Evolutionary conservation across 768 basidiomycete species (phyloP).

Genomic region (Tylopilus sp.): DNA sequence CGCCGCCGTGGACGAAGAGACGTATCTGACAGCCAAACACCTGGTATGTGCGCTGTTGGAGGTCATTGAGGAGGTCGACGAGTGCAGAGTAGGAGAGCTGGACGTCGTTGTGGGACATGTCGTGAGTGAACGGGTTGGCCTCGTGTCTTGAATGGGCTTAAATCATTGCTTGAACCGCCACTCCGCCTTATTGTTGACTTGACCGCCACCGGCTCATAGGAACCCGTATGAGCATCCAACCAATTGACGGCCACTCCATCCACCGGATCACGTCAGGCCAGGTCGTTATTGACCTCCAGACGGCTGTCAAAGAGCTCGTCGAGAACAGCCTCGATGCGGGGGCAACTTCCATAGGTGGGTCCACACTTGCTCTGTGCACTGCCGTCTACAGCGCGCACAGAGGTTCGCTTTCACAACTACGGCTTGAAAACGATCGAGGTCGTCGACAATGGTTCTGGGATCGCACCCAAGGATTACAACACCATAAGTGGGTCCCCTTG

Average conservation of each 20-base stretch:
- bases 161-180: neutral
- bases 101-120: constrained; percentile 34
- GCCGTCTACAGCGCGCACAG: constrained; percentile 37
- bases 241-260: constrained; percentile 74
- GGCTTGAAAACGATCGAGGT: constrained; percentile 84
- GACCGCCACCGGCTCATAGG: constrained; percentile 2
- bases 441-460: constrained; percentile 89
- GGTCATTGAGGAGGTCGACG: constrained; percentile 42
- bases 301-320: constrained; percentile 92
- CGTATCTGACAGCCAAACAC: constrained; percentile 52
- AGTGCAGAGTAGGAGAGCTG: constrained; percentile 36
- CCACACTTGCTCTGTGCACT: neutral
- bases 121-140: neutral
- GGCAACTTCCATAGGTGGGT: constrained; percentile 78
- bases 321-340: constrained; percentile 96
- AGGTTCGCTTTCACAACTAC: constrained; percentile 86
- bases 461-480: constrained; percentile 71
- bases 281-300: constrained; percentile 90
- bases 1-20: constrained; percentile 69
- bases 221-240: constrained; percentile 20
- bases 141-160: no score
- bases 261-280: constrained; percentile 94
- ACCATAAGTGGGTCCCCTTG: constrained; percentile 59
- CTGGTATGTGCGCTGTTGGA: constrained; percentile 46
- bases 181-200: neutral